phyloP scores from a whole-genome alignment of 139 green algal genomes.

The Chlorella sp. region DNA sequence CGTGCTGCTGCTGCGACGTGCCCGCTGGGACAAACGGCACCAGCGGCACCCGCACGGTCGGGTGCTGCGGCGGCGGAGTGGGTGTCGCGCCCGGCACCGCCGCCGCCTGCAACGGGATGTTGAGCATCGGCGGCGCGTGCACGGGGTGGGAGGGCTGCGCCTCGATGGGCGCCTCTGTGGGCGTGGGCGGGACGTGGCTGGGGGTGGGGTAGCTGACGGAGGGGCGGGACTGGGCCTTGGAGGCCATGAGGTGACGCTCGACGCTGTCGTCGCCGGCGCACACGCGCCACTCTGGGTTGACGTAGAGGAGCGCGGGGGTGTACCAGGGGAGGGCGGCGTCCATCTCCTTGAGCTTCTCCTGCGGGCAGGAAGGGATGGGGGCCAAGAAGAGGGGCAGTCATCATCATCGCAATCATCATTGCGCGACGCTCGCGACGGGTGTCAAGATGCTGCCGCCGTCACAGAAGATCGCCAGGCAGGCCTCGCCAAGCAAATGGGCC shows the following conservation, averaged over 20 bases:
- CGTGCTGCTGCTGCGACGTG: neutral
- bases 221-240: neutral
- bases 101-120: neutral
- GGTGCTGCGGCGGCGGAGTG: neutral
- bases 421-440: neutral
- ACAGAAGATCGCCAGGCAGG: neutral
- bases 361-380: neutral
- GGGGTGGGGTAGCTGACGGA: conserved; percentile 9
- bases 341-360: conserved; percentile 9
- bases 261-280: neutral
- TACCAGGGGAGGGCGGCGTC: neutral
- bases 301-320: neutral
- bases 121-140: neutral
- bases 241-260: neutral
- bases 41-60: neutral
- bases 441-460: neutral
- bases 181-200: conserved; percentile 8
- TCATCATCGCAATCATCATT: neutral
- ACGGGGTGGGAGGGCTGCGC: neutral
- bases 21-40: too few relatives aligned
- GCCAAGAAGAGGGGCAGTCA: neutral
- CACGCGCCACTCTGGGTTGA: neutral
- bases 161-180: neutral
- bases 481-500: too few relatives aligned
- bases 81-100: too few relatives aligned